Conservation (phyloP, 2,329 filamentous ascomycete genomes). For the Colletotrichum lindemuthianum region DNA sequence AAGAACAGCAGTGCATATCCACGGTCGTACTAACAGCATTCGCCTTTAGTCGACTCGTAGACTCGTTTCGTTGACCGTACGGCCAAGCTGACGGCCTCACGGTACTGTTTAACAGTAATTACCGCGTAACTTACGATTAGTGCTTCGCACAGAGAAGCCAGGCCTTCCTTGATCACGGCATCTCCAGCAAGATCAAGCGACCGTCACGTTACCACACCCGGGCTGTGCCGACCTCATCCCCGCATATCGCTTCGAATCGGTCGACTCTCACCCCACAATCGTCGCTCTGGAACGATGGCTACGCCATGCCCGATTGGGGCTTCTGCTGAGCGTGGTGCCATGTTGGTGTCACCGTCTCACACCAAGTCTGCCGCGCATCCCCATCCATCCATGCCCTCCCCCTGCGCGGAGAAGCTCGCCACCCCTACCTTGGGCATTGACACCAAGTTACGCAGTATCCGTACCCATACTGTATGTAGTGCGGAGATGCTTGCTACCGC, state of each 20-base stretch:
- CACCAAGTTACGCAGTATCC: no score
- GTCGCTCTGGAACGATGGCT: constrained; percentile 33
- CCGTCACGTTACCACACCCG: constrained; percentile 31
- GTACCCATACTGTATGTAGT: background rate
- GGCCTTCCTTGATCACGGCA: background rate
- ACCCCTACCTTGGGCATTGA: background rate
- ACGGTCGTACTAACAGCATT: no score
- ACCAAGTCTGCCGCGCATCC: constrained; percentile 31
- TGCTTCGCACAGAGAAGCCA: background rate
- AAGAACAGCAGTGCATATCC: no score
- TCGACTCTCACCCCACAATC: constrained; percentile 36
- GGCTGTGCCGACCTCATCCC: constrained; percentile 34
- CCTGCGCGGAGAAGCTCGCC: constrained; percentile 21
- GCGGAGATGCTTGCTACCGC: constrained; percentile 5
- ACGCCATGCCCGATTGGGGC: constrained; percentile 31
- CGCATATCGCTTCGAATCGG: constrained; percentile 15
- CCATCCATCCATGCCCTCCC: constrained; percentile 15
- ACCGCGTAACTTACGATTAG: no score
- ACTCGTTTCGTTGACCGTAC: no score
- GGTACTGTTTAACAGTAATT: no score
- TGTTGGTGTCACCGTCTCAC: constrained; percentile 20
- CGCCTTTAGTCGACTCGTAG: background rate
- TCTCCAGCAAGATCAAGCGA: constrained; percentile 7
- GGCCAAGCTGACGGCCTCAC: no score
- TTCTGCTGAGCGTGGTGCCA: constrained; percentile 31